These are phyloP conservation scores for Stagonosporopsis tanaceti DNA, from an alignment of 2,329 filamentous ascomycete species.

Conservation along the genomic window DNA sequence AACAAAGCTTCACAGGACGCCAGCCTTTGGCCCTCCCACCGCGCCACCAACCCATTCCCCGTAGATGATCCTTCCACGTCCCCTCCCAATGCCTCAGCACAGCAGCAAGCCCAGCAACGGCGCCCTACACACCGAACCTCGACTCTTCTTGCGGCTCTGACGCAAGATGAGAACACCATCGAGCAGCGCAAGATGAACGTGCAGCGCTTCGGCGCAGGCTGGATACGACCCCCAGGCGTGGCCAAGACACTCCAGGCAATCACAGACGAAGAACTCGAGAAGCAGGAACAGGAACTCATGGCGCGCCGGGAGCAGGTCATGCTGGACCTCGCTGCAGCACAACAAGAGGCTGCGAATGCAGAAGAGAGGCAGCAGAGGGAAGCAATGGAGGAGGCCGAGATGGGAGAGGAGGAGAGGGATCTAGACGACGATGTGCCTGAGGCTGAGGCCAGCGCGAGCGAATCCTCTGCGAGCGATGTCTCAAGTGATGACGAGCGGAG, in stretches of 20 bases:
- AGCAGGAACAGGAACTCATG: conserved; percentile 82
- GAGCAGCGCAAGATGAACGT: conserved; percentile 81
- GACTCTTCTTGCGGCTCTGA: conserved; percentile 72
- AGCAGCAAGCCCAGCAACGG: conserved; percentile 27
- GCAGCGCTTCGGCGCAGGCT: conserved; percentile 84
- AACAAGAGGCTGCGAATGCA: conserved; percentile 56
- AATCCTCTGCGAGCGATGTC: conserved; percentile 48
- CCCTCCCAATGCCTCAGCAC: conserved; percentile 25
- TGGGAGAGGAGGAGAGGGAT: conserved; percentile 45
- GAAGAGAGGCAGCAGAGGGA: conserved; percentile 54
- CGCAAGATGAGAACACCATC: conserved; percentile 78
- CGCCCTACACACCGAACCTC: conserved; percentile 57
- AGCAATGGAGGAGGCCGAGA: conserved; percentile 43
- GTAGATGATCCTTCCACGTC: conserved; percentile 30
- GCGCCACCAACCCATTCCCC: conserved; percentile 27
- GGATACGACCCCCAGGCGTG: conserved; percentile 89
- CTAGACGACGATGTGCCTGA: conserved; percentile 52
- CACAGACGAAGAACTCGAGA: conserved; percentile 87
- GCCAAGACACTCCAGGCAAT: conserved; percentile 89
- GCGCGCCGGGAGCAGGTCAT: conserved; percentile 74
- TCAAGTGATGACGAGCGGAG: conserved; percentile 29
- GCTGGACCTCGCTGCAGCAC: conserved; percentile 71
- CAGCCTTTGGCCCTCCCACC: conserved; percentile 42
- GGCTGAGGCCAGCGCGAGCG: conserved; percentile 50
- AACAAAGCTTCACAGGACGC: conserved; percentile 34